Evolutionary conservation across 139 green algal genomes (phyloP), one percentile per base, ranked within the genome.

Genomic region (Chlorella sp.): DNA sequence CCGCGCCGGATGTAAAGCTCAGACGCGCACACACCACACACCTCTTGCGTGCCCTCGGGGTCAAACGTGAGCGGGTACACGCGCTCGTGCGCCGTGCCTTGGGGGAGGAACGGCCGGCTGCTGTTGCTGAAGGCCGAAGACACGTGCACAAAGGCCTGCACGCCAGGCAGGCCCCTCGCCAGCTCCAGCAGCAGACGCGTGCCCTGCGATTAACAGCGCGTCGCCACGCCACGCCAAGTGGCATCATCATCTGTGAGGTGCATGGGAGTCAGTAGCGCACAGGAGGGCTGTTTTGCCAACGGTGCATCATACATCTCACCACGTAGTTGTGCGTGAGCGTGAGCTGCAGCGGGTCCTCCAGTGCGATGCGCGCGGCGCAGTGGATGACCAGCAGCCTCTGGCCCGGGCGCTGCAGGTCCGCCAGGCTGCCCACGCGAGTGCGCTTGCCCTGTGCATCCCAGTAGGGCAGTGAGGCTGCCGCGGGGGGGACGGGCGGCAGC

Each of bases 311-410:
- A 33, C n/a, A 20, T 17, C 61, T 4, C 36, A 77, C 23, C 72
- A 68, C 31, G 36, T 86, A 86, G 79, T 89, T 89, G 62, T 81
- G 77, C 33, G 32, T 51, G 51, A 90, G 69, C 0, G 85, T 83
- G 23, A 61, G 32, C 67, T 88, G 82, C 24, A 88, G 74, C 35
- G 79, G 76, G 27, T 85, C 85, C 36, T 88, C 82, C 3, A 88
- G 78, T 23, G 72, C 72, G 24, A 90, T 86, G 30, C 75, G 68
- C 0, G 85, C 82, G 2, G 85, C 85, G 32, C 62, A 80, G 67
- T 90, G 85, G 1, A 90, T 75, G 62, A 86, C 66, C 0, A 81
- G 0, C 35, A 82, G 26, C 5, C 80, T 1, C 0, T 72, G 36
- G 30, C 64, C 23, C 32, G 62, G 14, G 27, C 78, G 71, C 4